Base-by-base conservation (phyloP, 371 early-diverging fungal genomes). In the Gilbertella persicaria region DNA sequence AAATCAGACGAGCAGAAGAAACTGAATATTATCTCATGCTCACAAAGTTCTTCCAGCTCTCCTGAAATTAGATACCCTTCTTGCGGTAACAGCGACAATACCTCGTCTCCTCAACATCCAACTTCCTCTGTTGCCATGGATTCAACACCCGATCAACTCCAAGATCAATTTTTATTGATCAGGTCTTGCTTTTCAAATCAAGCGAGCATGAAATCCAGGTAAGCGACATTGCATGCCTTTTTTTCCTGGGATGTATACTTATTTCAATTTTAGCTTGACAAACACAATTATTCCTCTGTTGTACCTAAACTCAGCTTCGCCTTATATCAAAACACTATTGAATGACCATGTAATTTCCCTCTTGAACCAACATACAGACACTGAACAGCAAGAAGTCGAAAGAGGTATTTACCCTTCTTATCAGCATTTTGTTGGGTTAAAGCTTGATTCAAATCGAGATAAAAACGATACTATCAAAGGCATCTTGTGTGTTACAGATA, bases 211-310 rank as follows among this genome's bases (percentile, higher is more conserved):
- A 21, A 53, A 45, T 29, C 45, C 12, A 53, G 45, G 53, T 53
- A 53, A 37, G 13, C 21, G 29, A 13, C 10, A 16, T 21, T 33
- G n/a, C n/a, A 12, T 14, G 26, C 12, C 37, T 13, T 20, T 40
- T 24, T 38, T 37, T 25, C 16, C 17, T 24, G 28, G 12, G 17
- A 29, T 14, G 14, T 17, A 28, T n/a, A 28, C 14, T 8, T 44
- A 3, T 44, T 25, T 0, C 1, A 24, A 3, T 43, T n/a, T 25
- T 40, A 25, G 38, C 20, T 19, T 38, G 12, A 14, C 39, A 3
- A 39, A 53, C 50, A 50, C 53, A 3, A 48, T 58, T 28, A 58
- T 57, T 49, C 58, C 60, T 16, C 17, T 60, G 7, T 60, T 50
- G 5, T 17, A 7, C 12, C 24, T 60, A 16, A 44, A 45, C 13